Percentiles rank a stretch among this genome's conserved stretches.
phyloP scores from a whole-genome alignment of 2,329 filamentous ascomycete genomes.

The Colletotrichum magnum region DNA sequence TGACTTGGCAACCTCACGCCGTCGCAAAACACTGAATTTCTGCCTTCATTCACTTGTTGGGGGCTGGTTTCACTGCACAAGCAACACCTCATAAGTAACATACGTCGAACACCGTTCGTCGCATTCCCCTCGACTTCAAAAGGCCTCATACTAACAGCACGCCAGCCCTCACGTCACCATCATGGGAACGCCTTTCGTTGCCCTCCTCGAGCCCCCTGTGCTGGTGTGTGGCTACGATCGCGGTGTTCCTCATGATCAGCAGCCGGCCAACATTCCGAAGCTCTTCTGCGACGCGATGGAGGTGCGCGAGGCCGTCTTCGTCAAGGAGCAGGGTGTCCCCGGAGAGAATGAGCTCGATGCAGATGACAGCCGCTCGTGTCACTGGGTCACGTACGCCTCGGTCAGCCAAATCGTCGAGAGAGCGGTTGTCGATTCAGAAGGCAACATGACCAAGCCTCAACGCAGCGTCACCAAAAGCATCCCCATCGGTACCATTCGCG shows the following conservation, averaged over 20 bases:
- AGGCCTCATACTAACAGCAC: too few species aligned
- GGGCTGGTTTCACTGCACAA: not conserved
- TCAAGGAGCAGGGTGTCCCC: slow-evolving; percentile 70
- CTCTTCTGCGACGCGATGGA: slow-evolving; percentile 75
- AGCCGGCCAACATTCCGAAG: slow-evolving; percentile 62
- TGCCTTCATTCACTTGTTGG: not conserved
- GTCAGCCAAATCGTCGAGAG: slow-evolving; percentile 63
- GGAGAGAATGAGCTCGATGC: slow-evolving; percentile 82
- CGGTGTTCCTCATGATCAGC: slow-evolving; percentile 55
- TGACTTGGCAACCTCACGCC: not conserved
- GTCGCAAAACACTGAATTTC: too few species aligned
- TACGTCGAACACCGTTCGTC: not conserved
- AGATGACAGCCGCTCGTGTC: slow-evolving; percentile 84
- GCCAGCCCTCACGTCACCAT: slow-evolving; percentile 16
- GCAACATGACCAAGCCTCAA: slow-evolving; percentile 57
- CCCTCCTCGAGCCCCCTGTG: slow-evolving; percentile 62
- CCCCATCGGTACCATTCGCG: slow-evolving; percentile 82
- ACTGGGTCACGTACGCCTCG: slow-evolving; percentile 88
- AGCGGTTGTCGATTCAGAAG: slow-evolving; percentile 60
- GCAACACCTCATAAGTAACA: slow-evolving; percentile 1
- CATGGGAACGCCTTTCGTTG: slow-evolving; percentile 67
- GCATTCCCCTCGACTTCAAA: slow-evolving; percentile 1
- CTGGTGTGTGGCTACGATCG: slow-evolving; percentile 62
- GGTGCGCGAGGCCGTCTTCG: slow-evolving; percentile 73
- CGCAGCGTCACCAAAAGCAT: slow-evolving; percentile 59